These are phyloP conservation scores for Russula virescens DNA, from an alignment of 768 basidiomycete species.

Conservation along the genomic window DNA sequence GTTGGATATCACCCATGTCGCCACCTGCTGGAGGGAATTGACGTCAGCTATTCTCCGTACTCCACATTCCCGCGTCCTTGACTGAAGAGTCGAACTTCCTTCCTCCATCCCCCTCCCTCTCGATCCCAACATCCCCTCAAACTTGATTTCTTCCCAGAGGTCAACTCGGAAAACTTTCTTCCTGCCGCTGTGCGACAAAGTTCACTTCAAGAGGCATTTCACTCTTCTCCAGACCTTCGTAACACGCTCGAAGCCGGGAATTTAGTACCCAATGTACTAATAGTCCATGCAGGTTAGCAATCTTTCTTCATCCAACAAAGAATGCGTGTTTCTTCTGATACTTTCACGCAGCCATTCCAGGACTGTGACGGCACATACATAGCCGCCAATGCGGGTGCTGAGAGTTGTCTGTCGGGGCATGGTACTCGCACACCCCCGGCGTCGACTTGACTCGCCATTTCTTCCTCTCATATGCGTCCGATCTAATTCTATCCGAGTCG, in stretches of 20 bases:
- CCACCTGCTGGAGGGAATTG: background rate
- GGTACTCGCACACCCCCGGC: conserved; percentile 60
- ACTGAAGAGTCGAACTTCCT: background rate
- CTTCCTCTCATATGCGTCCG: conserved; percentile 50
- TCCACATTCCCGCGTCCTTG: background rate
- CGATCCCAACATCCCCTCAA: background rate
- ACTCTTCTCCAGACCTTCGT: conserved; percentile 49
- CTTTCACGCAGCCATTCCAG: background rate
- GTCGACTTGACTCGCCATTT: conserved; percentile 71
- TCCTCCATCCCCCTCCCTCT: no score
- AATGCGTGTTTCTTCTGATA: no score
- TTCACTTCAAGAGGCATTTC: conserved; percentile 41
- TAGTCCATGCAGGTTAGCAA: conserved; percentile 63
- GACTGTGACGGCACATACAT: conserved; percentile 36
- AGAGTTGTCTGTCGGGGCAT: conserved; percentile 47
- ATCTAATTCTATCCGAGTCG: conserved; percentile 32
- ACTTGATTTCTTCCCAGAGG: conserved; percentile 67
- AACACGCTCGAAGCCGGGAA: conserved; percentile 37
- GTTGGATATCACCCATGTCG: background rate
- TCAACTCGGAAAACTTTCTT: conserved; percentile 36
- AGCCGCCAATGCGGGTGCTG: conserved; percentile 55
- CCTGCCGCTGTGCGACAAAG: background rate
- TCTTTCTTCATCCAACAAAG: background rate
- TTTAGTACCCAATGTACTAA: conserved; percentile 52
- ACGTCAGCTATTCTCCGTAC: background rate